A percentile compares a stretch with the other conserved stretches of the same genome.
Evolutionary conservation across 1,284 basidiomycete species (phyloP).

Genomic region (Fomitopsis betulina): DNA sequence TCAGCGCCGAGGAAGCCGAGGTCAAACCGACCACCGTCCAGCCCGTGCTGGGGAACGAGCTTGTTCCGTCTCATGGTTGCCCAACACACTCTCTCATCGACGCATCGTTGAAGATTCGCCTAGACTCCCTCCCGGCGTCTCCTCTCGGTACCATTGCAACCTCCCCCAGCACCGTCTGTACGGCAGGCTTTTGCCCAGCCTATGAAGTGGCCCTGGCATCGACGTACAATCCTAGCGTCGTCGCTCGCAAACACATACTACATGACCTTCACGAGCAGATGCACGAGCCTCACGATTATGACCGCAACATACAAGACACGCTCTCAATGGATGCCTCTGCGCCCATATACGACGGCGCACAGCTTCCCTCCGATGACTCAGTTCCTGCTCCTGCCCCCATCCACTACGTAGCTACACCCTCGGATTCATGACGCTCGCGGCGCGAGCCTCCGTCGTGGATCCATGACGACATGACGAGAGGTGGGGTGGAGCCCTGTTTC

Average conservation of each 20-base stretch:
- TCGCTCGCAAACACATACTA: not conserved
- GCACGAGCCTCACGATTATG: not conserved
- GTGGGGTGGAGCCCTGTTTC: not conserved
- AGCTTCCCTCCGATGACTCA: not conserved
- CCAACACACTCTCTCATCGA: too few species aligned
- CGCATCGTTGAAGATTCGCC: not conserved
- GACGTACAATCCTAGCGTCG: not conserved
- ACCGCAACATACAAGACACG: not conserved
- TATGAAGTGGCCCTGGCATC: not conserved
- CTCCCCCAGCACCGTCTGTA: not conserved
- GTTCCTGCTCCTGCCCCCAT: not conserved
- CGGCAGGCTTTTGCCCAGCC: not conserved
- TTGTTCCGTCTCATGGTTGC: too few species aligned
- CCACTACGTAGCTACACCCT: not conserved
- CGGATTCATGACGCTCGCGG: too few species aligned
- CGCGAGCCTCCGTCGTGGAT: not conserved
- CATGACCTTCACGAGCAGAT: too few species aligned
- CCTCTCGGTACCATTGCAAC: too few species aligned
- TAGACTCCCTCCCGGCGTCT: not conserved
- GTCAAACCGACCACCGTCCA: not conserved
- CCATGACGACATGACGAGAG: not conserved
- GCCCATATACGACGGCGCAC: not conserved
- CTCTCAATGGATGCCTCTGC: not conserved
- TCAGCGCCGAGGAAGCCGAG: too few species aligned
- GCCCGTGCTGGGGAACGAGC: not conserved